phyloP scores from a whole-genome alignment of 306 rosid genomes.

The Medicago ruthenica region DNA sequence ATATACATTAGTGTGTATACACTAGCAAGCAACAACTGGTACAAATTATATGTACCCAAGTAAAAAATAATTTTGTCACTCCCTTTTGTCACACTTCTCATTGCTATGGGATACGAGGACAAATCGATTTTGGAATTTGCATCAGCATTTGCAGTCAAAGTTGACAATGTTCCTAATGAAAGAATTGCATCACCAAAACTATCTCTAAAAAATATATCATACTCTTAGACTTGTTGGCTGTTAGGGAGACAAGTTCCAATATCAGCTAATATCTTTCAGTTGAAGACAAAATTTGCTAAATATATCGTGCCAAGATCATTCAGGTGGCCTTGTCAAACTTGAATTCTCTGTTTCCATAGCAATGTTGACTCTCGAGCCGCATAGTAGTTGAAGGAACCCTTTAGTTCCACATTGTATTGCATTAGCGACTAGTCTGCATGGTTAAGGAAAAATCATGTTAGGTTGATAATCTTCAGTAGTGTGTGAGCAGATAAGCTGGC shows the following conservation, averaged over 20 bases:
- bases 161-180: conserved; percentile 37
- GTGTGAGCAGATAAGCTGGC: too few relatives aligned
- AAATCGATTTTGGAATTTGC: too few relatives aligned
- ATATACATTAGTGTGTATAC: too few relatives aligned
- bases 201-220: not conserved
- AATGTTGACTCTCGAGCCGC: too few relatives aligned
- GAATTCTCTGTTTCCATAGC: conserved; percentile 87
- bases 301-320: conserved; percentile 41
- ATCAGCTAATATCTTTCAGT: conserved; percentile 14
- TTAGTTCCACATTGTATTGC: too few relatives aligned
- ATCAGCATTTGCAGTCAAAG: conserved; percentile 31
- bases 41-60: not conserved
- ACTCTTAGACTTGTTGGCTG: conserved; percentile 29
- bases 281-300: conserved; percentile 16
- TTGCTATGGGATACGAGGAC: too few relatives aligned
- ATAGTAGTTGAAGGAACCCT: too few relatives aligned
- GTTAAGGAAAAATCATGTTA: too few relatives aligned
- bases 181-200: conserved; percentile 35
- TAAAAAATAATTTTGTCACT: conserved; percentile 5
- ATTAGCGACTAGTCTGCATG: too few relatives aligned
- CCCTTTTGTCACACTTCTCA: conserved; percentile 14
- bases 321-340: conserved; percentile 57
- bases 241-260: conserved; percentile 21
- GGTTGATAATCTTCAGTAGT: too few relatives aligned
- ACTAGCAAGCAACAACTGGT: too few relatives aligned